A percentile compares a stretch with the other conserved stretches of the same genome.
phyloP scores from a whole-genome alignment of 306 rosid genomes.

The Hippophae tibetana region DNA sequence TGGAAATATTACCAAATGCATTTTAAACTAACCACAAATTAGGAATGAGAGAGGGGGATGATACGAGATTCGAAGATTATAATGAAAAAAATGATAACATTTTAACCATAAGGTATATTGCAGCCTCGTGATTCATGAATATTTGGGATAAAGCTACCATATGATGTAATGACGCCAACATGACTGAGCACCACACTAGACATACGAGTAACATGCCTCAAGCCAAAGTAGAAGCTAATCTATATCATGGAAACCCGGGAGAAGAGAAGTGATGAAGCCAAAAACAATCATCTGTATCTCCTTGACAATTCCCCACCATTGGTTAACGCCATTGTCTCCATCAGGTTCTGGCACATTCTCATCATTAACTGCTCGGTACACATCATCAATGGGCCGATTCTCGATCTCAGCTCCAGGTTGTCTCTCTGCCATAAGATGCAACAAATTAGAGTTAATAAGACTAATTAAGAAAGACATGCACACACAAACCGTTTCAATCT shows the following conservation, averaged over 20 bases:
- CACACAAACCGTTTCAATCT: not conserved
- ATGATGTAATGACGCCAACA: no score
- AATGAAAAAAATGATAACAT: no score
- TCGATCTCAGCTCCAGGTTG: constrained; percentile 45
- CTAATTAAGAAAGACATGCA: no score
- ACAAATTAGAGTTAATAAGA: not conserved
- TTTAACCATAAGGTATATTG: no score
- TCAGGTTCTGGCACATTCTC: constrained; percentile 52
- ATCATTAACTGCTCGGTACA: constrained; percentile 38
- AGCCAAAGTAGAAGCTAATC: constrained; percentile 33
- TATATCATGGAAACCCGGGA: constrained; percentile 90
- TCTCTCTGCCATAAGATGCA: constrained; percentile 40
- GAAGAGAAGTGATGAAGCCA: constrained; percentile 87
- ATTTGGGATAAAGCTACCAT: no score
- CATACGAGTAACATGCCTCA: not conserved
- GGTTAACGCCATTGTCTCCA: constrained; percentile 57
- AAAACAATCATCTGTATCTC: constrained; percentile 94
- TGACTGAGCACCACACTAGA: not conserved
- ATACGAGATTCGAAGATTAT: no score
- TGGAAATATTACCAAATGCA: no score
- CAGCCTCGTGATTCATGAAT: no score
- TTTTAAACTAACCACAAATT: no score
- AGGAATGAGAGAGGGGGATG: no score
- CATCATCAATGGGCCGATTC: constrained; percentile 45
- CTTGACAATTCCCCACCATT: constrained; percentile 86